Percentiles rank a stretch among this genome's conserved stretches.
Evolutionary conservation across 306 rosid genomes (phyloP).

Genomic region (Inga oerstediana): DNA sequence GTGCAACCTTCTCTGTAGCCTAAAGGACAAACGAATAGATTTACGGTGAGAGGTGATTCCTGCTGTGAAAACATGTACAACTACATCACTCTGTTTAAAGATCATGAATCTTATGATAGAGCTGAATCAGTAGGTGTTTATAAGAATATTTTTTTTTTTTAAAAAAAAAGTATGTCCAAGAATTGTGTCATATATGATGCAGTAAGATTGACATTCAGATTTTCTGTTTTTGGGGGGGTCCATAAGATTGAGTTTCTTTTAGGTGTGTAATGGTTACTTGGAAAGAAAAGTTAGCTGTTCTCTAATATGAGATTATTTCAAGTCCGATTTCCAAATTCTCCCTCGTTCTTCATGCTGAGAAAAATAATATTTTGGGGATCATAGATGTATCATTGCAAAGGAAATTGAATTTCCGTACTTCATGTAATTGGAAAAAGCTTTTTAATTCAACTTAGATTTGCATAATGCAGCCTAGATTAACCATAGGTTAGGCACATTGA

Average conservation of each 20-base stretch:
- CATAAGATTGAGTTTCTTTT: not conserved
- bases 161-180: not conserved
- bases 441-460: constrained; percentile 24
- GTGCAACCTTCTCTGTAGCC: constrained; percentile 81
- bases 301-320: not conserved
- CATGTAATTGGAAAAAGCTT: not conserved
- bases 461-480: not conserved
- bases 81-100: not conserved
- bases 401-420: not conserved
- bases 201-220: not conserved
- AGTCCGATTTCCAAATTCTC: not conserved
- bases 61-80: not conserved
- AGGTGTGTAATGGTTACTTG: not conserved
- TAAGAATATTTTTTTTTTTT: not conserved
- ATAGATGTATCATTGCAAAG: not conserved
- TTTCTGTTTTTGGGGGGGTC: no score
- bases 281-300: not conserved
- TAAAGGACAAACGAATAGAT: constrained; percentile 37
- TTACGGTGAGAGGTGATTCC: constrained; percentile 4
- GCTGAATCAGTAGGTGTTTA: not conserved
- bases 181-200: not conserved
- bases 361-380: not conserved
- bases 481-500: constrained; percentile 22
- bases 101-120: not conserved
- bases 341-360: not conserved